Percentiles rank a stretch among this genome's conserved stretches.
Evolutionary conservation across 371 early-diverging fungal genomes (phyloP).

Genomic region (Chytridiales sp.): DNA sequence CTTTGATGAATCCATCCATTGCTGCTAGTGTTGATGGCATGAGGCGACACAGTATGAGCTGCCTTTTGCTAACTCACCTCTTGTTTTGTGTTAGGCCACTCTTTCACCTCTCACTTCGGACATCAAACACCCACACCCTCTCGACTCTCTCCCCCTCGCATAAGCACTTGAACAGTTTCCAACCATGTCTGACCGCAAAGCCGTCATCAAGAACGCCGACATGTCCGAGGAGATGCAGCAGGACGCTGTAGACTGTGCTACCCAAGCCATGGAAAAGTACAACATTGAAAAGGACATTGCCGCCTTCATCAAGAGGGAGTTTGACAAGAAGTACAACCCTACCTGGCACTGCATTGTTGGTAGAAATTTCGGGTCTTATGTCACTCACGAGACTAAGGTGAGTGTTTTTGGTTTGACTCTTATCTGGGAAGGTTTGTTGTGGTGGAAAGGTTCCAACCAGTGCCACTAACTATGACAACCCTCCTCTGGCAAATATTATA

Average conservation of each 20-base stretch:
- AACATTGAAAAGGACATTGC: constrained; percentile 97
- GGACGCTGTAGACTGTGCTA: constrained; percentile 89
- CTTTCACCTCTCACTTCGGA: neutral
- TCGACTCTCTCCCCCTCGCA: too few relatives aligned
- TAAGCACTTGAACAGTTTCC: too few relatives aligned
- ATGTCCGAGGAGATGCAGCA: constrained; percentile 97
- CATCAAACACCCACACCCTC: neutral
- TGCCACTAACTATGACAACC: too few relatives aligned
- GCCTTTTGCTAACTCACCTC: too few relatives aligned
- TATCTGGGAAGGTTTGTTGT: neutral
- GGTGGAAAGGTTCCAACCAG: too few relatives aligned
- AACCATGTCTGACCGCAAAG: constrained; percentile 72
- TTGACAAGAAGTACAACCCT: constrained; percentile 95
- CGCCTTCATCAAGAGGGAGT: constrained; percentile 94
- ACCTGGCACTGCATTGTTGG: constrained; percentile 99
- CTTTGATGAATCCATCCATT: constrained; percentile 30
- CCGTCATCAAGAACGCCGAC: constrained; percentile 95
- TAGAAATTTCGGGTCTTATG: constrained; percentile 96
- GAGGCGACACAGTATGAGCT: constrained; percentile 40
- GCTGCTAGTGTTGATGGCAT: constrained; percentile 31
- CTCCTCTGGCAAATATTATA: too few relatives aligned
- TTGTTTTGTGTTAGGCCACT: constrained; percentile 2
- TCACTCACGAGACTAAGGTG: constrained; percentile 89
- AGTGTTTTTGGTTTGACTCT: neutral
- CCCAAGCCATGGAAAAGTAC: constrained; percentile 89